Percentiles rank a stretch among this genome's conserved stretches.
phyloP scores from a whole-genome alignment of 768 basidiomycete genomes.

The Pleurotus cornucopiae region DNA sequence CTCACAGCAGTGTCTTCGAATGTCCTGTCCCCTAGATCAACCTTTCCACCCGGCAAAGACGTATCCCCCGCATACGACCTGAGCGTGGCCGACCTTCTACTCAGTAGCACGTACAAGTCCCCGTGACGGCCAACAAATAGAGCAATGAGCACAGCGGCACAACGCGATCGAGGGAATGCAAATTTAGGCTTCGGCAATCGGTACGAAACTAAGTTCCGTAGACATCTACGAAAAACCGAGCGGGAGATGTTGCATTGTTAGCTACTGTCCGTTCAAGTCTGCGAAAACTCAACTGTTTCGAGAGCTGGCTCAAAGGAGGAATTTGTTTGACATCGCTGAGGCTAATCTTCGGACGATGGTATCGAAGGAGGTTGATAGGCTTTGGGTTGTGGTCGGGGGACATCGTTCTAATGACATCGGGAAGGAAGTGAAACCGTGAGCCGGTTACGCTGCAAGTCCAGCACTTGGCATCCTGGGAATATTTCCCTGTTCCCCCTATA shows the following conservation, averaged over 20 bases:
- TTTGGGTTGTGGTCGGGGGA: slow-evolving; percentile 12
- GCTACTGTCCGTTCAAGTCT: background rate
- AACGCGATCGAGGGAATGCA: slow-evolving; percentile 50
- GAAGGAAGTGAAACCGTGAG: too few species aligned
- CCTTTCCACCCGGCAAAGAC: slow-evolving; percentile 81
- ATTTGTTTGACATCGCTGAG: slow-evolving; percentile 33
- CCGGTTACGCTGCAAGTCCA: too few species aligned
- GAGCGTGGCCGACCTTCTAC: slow-evolving; percentile 66
- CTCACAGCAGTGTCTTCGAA: slow-evolving; percentile 81
- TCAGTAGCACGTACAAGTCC: slow-evolving; percentile 83
- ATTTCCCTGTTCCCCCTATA: too few species aligned
- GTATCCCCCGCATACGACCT: slow-evolving; percentile 85
- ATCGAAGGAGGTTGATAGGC: slow-evolving; percentile 38
- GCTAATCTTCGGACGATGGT: slow-evolving; percentile 41
- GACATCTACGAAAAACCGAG: slow-evolving; percentile 36
- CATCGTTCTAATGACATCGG: slow-evolving; percentile 1
- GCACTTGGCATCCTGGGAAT: too few species aligned
- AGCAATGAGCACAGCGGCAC: slow-evolving; percentile 79
- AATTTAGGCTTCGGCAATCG: slow-evolving; percentile 34
- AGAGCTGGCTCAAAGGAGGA: slow-evolving; percentile 44
- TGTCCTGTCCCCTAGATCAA: slow-evolving; percentile 62
- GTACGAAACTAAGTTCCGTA: slow-evolving; percentile 51
- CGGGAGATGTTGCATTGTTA: background rate
- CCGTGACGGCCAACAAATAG: slow-evolving; percentile 82
- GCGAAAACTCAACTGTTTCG: slow-evolving; percentile 35